Evolutionary conservation across 805 yeast species (phyloP).

Genomic region (Monosporozyma servazzii): DNA sequence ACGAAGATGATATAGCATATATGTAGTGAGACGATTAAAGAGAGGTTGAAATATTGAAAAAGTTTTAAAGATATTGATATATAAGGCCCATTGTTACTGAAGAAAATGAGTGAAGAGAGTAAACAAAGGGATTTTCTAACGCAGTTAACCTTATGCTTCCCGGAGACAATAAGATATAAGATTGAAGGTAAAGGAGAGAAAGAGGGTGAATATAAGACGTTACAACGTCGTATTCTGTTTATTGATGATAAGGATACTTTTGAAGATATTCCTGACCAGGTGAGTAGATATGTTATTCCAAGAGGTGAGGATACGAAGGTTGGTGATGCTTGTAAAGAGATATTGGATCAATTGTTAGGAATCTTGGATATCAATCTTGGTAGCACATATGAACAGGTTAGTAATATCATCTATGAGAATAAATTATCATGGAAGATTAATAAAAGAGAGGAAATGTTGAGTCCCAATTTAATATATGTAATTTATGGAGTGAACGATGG

Average conservation of each 20-base stretch:
- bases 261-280: neutral
- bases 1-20: neutral
- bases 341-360: conserved; percentile 5
- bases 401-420: conserved; percentile 16
- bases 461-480: conserved; percentile 21
- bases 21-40: too few relatives aligned
- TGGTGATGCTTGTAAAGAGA: neutral
- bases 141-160: neutral
- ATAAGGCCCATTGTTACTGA: too few relatives aligned
- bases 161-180: neutral
- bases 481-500: conserved; percentile 9
- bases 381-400: conserved; percentile 11
- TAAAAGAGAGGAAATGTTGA: conserved; percentile 24
- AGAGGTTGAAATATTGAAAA: too few relatives aligned
- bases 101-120: neutral
- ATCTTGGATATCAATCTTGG: conserved; percentile 23
- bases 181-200: neutral
- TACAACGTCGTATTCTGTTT: neutral
- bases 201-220: neutral
- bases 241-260: neutral
- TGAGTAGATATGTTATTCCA: neutral
- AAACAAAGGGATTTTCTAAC: neutral
- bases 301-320: neutral
- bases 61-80: too few relatives aligned
- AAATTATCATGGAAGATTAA: conserved; percentile 17